phyloP scores from a whole-genome alignment of 768 basidiomycete species.

The Flagelloscypha sp. region DNA sequence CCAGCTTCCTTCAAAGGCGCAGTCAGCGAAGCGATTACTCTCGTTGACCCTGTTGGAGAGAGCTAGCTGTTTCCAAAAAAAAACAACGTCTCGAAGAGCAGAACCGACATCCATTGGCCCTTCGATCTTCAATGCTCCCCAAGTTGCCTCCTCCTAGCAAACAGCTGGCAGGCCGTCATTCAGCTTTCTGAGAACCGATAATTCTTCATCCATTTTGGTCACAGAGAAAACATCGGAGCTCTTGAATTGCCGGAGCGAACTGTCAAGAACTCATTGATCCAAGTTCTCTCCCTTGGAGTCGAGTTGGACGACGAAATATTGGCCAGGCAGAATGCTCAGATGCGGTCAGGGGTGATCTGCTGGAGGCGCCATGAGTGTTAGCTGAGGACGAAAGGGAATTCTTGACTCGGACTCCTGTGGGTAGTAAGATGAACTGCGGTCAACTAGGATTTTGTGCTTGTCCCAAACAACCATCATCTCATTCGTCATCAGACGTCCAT shows the following conservation, averaged over 20 bases:
- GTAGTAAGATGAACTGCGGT: too few species aligned
- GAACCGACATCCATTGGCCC: constrained; percentile 64
- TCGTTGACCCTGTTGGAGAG: constrained; percentile 37
- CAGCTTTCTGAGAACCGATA: constrained; percentile 48
- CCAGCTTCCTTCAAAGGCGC: constrained; percentile 42
- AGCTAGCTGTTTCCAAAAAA: background rate
- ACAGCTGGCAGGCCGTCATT: constrained; percentile 26
- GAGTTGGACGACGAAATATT: constrained; percentile 40
- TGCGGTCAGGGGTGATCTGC: constrained; percentile 36
- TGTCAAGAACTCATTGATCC: constrained; percentile 22
- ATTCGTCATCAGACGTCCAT: too few species aligned
- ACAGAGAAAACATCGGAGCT: constrained; percentile 39
- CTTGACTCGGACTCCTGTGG: too few species aligned
- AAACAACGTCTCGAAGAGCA: background rate
- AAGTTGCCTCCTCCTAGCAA: constrained; percentile 31
- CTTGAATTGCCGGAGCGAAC: constrained; percentile 17
- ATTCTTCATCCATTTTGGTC: constrained; percentile 52
- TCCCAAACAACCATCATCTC: too few species aligned
- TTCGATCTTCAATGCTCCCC: constrained; percentile 54
- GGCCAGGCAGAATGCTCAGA: constrained; percentile 34
- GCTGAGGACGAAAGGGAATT: too few species aligned
- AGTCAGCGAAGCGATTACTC: constrained; percentile 46
- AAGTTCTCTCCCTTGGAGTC: constrained; percentile 14
- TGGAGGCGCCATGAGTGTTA: constrained; percentile 32
- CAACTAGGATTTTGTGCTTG: too few species aligned